Evolutionary conservation across 371 early-diverging fungal genomes (phyloP), one percentile per base, ranked within the genome.

Genomic region (Enteropsectra breve): DNA sequence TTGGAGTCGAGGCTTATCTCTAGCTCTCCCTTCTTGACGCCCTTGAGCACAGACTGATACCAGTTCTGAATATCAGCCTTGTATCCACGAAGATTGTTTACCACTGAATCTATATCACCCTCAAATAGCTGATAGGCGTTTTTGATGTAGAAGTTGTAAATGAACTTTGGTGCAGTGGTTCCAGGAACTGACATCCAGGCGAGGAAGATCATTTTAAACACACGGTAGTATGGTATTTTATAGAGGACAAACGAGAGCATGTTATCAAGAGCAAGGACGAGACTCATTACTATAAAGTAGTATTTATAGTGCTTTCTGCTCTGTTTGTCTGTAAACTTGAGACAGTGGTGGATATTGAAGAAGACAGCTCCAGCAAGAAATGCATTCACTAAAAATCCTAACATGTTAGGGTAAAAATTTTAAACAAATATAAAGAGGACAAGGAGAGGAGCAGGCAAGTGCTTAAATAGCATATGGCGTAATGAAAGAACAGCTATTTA

Each of bases 111-210:
- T 8, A 73, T 37, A 29, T 50, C 64, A 0, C 64, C 37, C 28
- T 73, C 65, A 32, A 69, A 64, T 30, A 53, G 37, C 23, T 56
- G 54, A 23, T 69, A 32, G 11, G 63, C 47, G 4, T 66, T 66
- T 32, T 38, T 68, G 3, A 73, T 48, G 36, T 73, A 73, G 23
- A 73, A 60, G 13, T 70, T 68, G 69, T 73, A 73, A 23, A 73
- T 56, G 63, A 73, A 73, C 0, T 52, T 46, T n/a, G 69, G 52
- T 0, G 65, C 73, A 21, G 64, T 68, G 52, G 68, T 55, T 21
- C 30, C 36, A 15, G 73, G 73, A 26, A 73, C 53, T 3, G 54
- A 53, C 13, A 73, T 28, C 73, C 73, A 73, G 26, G 58, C 45
- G 21, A 73, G 24, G 1, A 68, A 15, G 0, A 67, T n/a, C 1